Conservation (phyloP, 257 asterid species). For the Plantago elongata region DNA sequence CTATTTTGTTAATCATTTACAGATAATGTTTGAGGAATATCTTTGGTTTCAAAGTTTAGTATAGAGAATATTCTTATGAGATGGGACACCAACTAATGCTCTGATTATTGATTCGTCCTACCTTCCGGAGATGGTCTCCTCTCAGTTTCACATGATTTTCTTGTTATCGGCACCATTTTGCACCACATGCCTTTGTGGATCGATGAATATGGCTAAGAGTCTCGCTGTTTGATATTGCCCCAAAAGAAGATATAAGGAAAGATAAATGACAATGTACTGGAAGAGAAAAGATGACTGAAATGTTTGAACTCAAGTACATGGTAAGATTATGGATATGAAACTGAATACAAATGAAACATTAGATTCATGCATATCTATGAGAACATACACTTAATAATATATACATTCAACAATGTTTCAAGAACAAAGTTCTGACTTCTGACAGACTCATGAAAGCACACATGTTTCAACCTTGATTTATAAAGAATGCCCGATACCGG, state of each 20-base stretch:
- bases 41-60: too few relatives aligned
- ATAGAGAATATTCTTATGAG: too few relatives aligned
- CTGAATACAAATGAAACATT: slow-evolving; percentile 3
- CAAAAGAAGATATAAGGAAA: not conserved
- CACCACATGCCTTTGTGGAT: not conserved
- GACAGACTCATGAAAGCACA: not conserved
- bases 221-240: not conserved
- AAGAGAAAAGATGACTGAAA: slow-evolving; percentile 3
- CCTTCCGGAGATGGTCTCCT: too few relatives aligned
- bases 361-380: slow-evolving; percentile 6
- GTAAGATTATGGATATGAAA: not conserved
- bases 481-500: slow-evolving; percentile 50
- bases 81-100: too few relatives aligned
- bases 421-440: not conserved
- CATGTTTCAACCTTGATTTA: slow-evolving; percentile 15
- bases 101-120: too few relatives aligned
- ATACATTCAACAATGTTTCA: slow-evolving; percentile 15
- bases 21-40: too few relatives aligned
- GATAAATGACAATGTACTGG: not conserved
- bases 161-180: not conserved
- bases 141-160: not conserved
- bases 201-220: not conserved
- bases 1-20: too few relatives aligned
- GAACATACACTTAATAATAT: not conserved
- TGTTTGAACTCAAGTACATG: slow-evolving; percentile 5